Evolutionary conservation across 768 basidiomycete species (phyloP).

Genomic region (Cytidiella melzeri): DNA sequence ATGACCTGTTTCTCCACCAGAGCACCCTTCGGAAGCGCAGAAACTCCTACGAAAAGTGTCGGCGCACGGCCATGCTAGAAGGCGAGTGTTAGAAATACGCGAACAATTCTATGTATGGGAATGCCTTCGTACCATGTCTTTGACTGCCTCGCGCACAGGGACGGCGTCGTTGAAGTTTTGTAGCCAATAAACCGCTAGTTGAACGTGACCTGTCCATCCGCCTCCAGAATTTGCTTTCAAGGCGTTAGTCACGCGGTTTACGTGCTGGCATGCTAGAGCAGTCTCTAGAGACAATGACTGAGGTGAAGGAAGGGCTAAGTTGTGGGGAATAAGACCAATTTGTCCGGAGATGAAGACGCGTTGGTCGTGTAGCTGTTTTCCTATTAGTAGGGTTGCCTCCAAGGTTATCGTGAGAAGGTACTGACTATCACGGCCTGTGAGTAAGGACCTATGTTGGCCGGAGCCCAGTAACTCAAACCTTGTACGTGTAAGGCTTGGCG

Average conservation of each 20-base stretch:
- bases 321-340: constrained; percentile 82
- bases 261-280: constrained; percentile 78
- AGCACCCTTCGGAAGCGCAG: constrained; percentile 66
- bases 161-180: constrained; percentile 32
- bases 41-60: constrained; percentile 55
- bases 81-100: constrained; percentile 8
- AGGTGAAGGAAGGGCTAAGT: constrained; percentile 59
- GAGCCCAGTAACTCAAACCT: constrained; percentile 96
- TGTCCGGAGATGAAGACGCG: constrained; percentile 91
- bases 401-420: constrained; percentile 7
- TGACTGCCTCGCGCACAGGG: constrained; percentile 36
- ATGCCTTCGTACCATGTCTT: constrained; percentile 13
- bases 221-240: constrained; percentile 48
- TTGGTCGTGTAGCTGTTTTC: constrained; percentile 35
- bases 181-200: constrained; percentile 74
- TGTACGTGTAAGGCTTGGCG: constrained; percentile 89
- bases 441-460: constrained; percentile 98
- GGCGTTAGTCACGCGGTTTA: constrained; percentile 56
- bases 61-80: constrained; percentile 24
- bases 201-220: constrained; percentile 57
- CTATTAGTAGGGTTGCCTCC: background rate
- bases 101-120: constrained; percentile 15
- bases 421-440: constrained; percentile 85
- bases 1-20: constrained; percentile 72
- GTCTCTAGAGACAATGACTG: constrained; percentile 55